Conservation (phyloP, 2,329 filamentous ascomycete species). For the Fusarium fracticaudum region DNA sequence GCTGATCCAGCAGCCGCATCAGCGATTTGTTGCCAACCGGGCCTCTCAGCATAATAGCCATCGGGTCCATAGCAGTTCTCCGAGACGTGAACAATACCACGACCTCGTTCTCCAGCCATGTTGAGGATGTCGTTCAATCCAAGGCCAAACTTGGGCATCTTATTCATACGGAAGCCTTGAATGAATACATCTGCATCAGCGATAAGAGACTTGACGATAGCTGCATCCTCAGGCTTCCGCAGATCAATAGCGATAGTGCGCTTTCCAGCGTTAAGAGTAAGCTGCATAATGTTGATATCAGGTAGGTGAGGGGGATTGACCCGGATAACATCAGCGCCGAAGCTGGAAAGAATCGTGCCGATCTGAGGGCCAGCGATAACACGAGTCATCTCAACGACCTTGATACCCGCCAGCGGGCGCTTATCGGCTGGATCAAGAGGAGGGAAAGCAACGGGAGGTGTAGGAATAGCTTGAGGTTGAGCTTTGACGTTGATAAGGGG, state of each 20-base stretch:
- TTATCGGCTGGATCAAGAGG: not conserved
- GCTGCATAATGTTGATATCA: constrained; percentile 15
- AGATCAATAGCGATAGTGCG: constrained; percentile 19
- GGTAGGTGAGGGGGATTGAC: constrained; percentile 15
- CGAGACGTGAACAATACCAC: constrained; percentile 70
- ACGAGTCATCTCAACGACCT: constrained; percentile 18
- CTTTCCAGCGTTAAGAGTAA: constrained; percentile 16
- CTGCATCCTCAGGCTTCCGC: not conserved
- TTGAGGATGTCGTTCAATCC: constrained; percentile 12
- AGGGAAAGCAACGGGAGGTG: not conserved
- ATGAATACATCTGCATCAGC: constrained; percentile 11
- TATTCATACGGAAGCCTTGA: constrained; percentile 20
- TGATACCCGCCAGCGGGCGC: not conserved
- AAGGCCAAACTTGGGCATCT: constrained; percentile 20
- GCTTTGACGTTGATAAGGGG: constrained; percentile 2
- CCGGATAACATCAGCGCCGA: constrained; percentile 6
- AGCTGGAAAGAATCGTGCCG: constrained; percentile 7
- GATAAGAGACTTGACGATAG: constrained; percentile 7
- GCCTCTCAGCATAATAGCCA: constrained; percentile 66
- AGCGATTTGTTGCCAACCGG: constrained; percentile 75
- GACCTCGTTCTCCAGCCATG: constrained; percentile 53
- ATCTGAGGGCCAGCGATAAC: constrained; percentile 20
- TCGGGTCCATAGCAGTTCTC: constrained; percentile 72
- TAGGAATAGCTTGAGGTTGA: constrained; percentile 10
- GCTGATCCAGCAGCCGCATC: constrained; percentile 49